Conservation (phyloP, 2,329 filamentous ascomycete species). For the Scorias spongiosa region DNA sequence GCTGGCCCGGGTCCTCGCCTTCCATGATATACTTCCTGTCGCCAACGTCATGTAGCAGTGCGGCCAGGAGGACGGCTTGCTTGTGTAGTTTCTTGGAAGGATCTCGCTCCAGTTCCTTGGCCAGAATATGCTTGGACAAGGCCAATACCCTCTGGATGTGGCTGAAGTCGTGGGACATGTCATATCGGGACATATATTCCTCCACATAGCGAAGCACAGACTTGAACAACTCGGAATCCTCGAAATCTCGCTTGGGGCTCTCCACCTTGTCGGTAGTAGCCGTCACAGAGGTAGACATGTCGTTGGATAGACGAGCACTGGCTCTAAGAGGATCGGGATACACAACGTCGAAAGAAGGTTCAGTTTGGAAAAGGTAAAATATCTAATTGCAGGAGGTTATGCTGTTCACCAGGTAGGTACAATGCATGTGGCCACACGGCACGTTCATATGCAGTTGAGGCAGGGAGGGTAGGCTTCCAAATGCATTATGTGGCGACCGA, state of each 20-base stretch:
- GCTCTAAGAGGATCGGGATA: too few species aligned
- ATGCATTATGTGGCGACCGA: too few species aligned
- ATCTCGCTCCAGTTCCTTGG: constrained; percentile 14
- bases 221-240: constrained; percentile 15
- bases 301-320: too few species aligned
- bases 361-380: too few species aligned
- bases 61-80: constrained; percentile 16
- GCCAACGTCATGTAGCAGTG: constrained; percentile 71
- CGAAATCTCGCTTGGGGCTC: constrained; percentile 11
- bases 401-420: too few species aligned
- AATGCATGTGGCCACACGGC: too few species aligned
- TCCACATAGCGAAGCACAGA: constrained; percentile 44
- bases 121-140: constrained; percentile 53
- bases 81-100: constrained; percentile 13
- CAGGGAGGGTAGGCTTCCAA: too few species aligned
- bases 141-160: constrained; percentile 69
- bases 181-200: constrained; percentile 61
- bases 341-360: too few species aligned
- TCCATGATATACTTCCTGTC: constrained; percentile 61
- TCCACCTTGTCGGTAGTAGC: too few species aligned
- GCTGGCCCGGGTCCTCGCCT: constrained; percentile 38
- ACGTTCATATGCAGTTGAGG: too few species aligned
- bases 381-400: too few species aligned
- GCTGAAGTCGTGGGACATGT: constrained; percentile 75
- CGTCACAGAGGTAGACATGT: too few species aligned